A percentile compares a stretch with the other conserved stretches of the same genome.
These are phyloP conservation scores for Nepenthes mirabilis DNA, from an alignment of 148 eudicot species.

Conservation along the genomic window DNA sequence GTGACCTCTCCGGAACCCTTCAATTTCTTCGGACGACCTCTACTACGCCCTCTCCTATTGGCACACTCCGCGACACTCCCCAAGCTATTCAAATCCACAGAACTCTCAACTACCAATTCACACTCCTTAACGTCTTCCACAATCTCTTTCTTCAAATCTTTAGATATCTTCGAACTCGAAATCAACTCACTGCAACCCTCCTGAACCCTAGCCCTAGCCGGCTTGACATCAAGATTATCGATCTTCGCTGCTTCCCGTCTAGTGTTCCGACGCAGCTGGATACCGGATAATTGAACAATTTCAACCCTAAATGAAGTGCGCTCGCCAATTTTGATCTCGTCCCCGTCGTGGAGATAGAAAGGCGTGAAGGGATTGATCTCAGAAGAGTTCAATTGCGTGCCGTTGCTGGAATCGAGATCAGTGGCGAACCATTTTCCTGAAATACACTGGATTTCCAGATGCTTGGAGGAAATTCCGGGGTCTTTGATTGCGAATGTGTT, in stretches of 20 bases:
- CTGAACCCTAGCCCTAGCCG: slow-evolving; percentile 7
- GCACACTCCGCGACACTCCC: slow-evolving; percentile 4
- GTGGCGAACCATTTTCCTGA: slow-evolving; percentile 34
- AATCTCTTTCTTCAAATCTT: slow-evolving; percentile 10
- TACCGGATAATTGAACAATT: slow-evolving; percentile 7
- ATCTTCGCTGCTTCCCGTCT: slow-evolving; percentile 11
- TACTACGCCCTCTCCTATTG: slow-evolving; percentile 3
- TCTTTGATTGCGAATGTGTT: slow-evolving; percentile 63
- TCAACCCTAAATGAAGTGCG: slow-evolving; percentile 35
- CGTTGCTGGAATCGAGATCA: slow-evolving; percentile 70
- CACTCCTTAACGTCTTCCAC: slow-evolving; percentile 4
- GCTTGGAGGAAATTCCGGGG: slow-evolving; percentile 67
- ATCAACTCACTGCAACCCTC: slow-evolving; percentile 3
- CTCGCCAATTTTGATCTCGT: slow-evolving; percentile 56
- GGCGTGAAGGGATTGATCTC: slow-evolving; percentile 20
- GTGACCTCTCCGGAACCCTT: neutral
- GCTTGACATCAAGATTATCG: slow-evolving; percentile 4
- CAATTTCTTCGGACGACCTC: slow-evolving; percentile 8
- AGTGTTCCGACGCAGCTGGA: slow-evolving; percentile 12
- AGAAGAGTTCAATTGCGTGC: slow-evolving; percentile 39
- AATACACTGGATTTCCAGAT: slow-evolving; percentile 24
- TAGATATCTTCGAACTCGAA: neutral
- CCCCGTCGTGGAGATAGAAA: slow-evolving; percentile 29
- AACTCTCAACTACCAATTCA: neutral
- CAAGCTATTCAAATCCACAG: neutral